These are phyloP conservation scores for Carex arenaria DNA, from an alignment of 202 grass and related monocot genomes.

Conservation along the genomic window DNA sequence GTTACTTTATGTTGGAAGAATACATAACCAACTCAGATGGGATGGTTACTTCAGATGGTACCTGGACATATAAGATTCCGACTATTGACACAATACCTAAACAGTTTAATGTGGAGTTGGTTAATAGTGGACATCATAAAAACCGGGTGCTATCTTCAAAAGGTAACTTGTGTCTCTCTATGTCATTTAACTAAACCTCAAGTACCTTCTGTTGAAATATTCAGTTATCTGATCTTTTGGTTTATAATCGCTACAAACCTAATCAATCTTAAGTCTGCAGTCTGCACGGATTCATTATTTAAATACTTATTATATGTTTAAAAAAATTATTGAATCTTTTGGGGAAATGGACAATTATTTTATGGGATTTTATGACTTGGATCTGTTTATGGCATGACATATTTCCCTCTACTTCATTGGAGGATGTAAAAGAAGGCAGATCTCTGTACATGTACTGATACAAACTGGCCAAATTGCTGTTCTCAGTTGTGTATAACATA, in stretches of 20 bases:
- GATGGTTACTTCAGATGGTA: slow-evolving; percentile 67
- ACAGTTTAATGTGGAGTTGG: slow-evolving; percentile 72
- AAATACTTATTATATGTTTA: background rate
- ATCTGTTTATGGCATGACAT: background rate
- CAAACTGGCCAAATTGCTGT: background rate
- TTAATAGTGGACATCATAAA: slow-evolving; percentile 78
- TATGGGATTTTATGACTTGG: background rate
- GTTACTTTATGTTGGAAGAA: slow-evolving; percentile 81
- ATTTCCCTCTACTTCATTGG: background rate
- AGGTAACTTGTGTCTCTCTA: slow-evolving; percentile 34
- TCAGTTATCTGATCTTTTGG: background rate
- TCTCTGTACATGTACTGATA: background rate
- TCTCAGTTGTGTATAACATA: background rate
- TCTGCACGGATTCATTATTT: background rate
- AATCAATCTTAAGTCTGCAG: background rate
- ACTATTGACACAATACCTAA: slow-evolving; percentile 77
- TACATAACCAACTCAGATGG: slow-evolving; percentile 62
- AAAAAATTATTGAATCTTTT: background rate
- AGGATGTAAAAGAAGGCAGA: background rate
- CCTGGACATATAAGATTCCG: slow-evolving; percentile 92
- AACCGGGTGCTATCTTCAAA: slow-evolving; percentile 82
- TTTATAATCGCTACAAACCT: background rate
- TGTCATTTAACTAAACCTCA: background rate
- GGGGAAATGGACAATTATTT: background rate
- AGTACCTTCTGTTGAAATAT: background rate